Evolutionary conservation across 805 yeast genomes (phyloP), one percentile per base, ranked within the genome.

Genomic region (Wickerhamomyces queroliae): DNA sequence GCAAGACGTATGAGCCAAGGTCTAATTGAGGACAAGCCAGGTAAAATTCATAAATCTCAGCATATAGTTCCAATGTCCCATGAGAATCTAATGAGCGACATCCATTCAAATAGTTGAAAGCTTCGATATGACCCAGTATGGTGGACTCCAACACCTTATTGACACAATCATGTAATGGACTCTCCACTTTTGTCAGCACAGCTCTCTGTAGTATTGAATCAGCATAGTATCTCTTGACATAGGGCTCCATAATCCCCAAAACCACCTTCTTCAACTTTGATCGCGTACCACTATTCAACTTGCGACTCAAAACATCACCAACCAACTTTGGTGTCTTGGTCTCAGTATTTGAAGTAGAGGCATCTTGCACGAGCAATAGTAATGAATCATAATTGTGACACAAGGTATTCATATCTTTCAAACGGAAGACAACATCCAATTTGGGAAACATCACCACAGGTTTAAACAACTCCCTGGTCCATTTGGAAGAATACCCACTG

Each of bases 1-100:
- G 15, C 8, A 44, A 18, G 3, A 43, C 31, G 12, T 36, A 17
- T 23, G 28, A 40, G 4, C 50, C 50, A 20, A 39, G 28, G 21
- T 48, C 48, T 13, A 35, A 23, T 3, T 32, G 33, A 20, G 37
- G 35, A n/a, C 16, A 38, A 3, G n/a, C 8, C 13, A 26, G 35
- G 21, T 33, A 46, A 16, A 29, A 35, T 4, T 42, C 30, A 24
- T 19, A 44, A 9, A 41, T 40, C 15, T 16, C 16, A 16, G 34
- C 26, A 33, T 45, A 48, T 20, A 22, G n/a, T 19, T 28, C 30
- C 4, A 33, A 4, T 5, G 27, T 6, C 5, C 33, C 7, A 11
- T 34, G 28, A 4, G 26, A 34, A 4, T 30, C 24, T 7, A 39
- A 15, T 9, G 16, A 16, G 7, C 9, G 5, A 21, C 27, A 27